Percentiles rank a stretch among this genome's conserved stretches.
phyloP scores from a whole-genome alignment of 768 basidiomycete genomes.

The Chalciporus chontae region DNA sequence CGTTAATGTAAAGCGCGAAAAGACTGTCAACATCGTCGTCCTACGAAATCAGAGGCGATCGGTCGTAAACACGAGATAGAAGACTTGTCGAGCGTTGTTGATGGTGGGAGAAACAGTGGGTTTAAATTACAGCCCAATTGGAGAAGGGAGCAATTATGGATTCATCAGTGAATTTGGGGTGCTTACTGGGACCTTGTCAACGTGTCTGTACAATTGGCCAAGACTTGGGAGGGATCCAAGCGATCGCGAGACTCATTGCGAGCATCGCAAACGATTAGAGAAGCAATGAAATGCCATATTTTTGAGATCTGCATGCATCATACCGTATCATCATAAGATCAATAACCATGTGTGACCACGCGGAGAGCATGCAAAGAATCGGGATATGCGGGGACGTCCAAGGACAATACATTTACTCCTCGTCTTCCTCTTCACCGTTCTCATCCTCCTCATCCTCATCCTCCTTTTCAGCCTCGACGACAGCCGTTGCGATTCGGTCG shows the following conservation, averaged over 20 bases:
- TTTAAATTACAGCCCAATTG: too few species aligned
- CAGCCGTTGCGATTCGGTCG: conserved; percentile 89
- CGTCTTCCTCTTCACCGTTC: conserved; percentile 59
- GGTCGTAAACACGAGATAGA: conserved; percentile 20
- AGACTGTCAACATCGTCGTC: conserved; percentile 17
- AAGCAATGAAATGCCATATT: conserved; percentile 26
- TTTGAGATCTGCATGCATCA: conserved; percentile 33
- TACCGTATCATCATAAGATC: conserved; percentile 38
- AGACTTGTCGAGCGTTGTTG: too few species aligned
- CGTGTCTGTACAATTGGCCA: not conserved
- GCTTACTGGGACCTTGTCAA: not conserved
- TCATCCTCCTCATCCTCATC: conserved; percentile 75
- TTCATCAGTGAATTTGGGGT: too few species aligned
- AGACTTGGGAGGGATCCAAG: not conserved
- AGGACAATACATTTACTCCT: conserved; percentile 26
- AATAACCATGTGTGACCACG: conserved; percentile 20
- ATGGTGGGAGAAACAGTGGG: too few species aligned
- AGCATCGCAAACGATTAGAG: not conserved
- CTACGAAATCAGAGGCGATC: conserved; percentile 22
- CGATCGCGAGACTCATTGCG: not conserved
- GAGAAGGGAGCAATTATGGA: too few species aligned
- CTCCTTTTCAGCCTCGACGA: conserved; percentile 74
- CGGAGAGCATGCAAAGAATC: conserved; percentile 17
- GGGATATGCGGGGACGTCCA: conserved; percentile 16
- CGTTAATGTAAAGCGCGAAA: conserved; percentile 21